phyloP scores from a whole-genome alignment of 2,329 filamentous ascomycete genomes.

The Aureobasidium sp. region DNA sequence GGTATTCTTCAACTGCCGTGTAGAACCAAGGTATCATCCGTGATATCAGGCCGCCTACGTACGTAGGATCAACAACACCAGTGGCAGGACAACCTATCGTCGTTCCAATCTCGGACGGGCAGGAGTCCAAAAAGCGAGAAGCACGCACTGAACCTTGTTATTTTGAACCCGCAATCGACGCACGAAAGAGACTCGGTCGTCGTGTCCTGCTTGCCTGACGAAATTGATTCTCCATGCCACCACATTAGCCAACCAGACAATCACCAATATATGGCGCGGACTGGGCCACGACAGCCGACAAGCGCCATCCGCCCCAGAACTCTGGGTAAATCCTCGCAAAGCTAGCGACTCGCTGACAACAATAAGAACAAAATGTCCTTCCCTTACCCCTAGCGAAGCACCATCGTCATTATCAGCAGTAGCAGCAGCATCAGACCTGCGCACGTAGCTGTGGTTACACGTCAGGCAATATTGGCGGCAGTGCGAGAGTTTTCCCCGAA shows the following conservation, averaged over 20 bases:
- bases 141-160: background rate
- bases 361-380: background rate
- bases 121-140: background rate
- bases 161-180: background rate
- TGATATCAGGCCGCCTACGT: background rate
- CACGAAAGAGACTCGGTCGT: background rate
- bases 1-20: background rate
- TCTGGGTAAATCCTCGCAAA: background rate
- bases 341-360: background rate
- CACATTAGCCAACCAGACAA: constrained; percentile 5
- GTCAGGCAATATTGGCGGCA: constrained; percentile 1
- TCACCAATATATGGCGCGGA: background rate
- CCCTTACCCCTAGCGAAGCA: background rate
- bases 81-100: background rate
- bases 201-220: background rate
- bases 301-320: constrained; percentile 1
- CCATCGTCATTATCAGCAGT: background rate
- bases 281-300: constrained; percentile 5
- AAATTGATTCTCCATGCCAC: constrained; percentile 1
- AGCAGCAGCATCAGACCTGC: background rate
- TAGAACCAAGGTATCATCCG: background rate
- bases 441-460: background rate
- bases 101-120: background rate
- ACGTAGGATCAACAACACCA: background rate
- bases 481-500: background rate